A percentile compares a stretch with the other conserved stretches of the same genome.
phyloP scores from a whole-genome alignment of 257 asterid species.

The Petunia secreta region DNA sequence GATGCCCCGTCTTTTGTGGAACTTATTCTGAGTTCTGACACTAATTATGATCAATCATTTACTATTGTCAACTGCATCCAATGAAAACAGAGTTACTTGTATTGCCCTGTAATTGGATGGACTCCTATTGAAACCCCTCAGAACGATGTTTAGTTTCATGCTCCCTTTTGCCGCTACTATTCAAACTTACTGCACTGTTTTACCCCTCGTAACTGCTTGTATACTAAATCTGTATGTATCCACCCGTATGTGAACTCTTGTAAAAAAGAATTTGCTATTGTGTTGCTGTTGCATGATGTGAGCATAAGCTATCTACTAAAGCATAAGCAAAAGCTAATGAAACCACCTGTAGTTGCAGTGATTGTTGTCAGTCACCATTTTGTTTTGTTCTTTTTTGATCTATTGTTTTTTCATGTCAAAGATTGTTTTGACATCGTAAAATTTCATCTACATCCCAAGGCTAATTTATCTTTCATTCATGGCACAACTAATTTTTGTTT shows the following conservation, averaged over 20 bases:
- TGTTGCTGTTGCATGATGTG: constrained; percentile 6
- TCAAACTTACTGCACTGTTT: neutral
- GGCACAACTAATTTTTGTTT: constrained; percentile 9
- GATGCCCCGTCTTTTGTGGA: constrained; percentile 5
- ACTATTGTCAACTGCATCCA: constrained; percentile 13
- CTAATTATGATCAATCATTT: constrained; percentile 5
- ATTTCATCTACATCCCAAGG: constrained; percentile 10
- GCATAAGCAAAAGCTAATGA: neutral
- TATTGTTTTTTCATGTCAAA: constrained; percentile 5
- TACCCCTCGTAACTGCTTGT: neutral
- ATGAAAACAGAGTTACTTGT: neutral
- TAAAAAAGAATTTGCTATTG: neutral
- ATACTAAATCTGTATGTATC: neutral
- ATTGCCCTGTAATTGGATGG: neutral
- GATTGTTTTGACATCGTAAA: neutral
- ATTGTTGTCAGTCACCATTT: neutral
- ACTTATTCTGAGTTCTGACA: neutral
- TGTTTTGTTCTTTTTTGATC: neutral
- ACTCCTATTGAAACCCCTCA: neutral
- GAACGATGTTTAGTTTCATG: neutral
- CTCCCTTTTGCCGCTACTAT: neutral
- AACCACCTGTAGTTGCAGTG: constrained; percentile 9
- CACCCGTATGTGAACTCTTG: neutral
- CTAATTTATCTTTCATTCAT: constrained; percentile 4
- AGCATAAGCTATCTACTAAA: neutral